Conservation (phyloP, 192 early-diverging fungal genomes). For the Mortierella antarctica region DNA sequence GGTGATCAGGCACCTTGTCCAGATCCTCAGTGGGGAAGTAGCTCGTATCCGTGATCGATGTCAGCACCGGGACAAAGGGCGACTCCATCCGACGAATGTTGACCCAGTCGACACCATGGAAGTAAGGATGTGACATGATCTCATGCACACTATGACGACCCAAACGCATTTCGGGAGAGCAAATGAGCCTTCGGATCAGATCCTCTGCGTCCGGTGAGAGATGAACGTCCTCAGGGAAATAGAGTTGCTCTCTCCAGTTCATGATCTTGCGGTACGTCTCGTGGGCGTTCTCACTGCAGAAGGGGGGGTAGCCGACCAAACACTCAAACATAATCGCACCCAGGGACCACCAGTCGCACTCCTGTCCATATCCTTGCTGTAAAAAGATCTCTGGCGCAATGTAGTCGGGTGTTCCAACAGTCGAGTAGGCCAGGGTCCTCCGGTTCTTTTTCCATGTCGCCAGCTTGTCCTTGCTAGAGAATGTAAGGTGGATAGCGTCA, state of each 20-base stretch:
- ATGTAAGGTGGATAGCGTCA: conserved; percentile 92
- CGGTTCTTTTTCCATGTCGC: conserved; percentile 99
- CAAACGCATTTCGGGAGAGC: conserved; percentile 87
- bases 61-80: conserved; percentile 92
- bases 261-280: conserved; percentile 99
- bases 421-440: conserved; percentile 94
- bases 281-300: conserved; percentile 94
- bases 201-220: conserved; percentile 93
- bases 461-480: conserved; percentile 93
- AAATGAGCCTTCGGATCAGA: conserved; percentile 91
- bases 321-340: conserved; percentile 99
- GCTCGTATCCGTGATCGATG: conserved; percentile 96
- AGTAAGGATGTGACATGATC: conserved; percentile 95
- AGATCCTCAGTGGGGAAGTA: conserved; percentile 98
- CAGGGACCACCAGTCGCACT: conserved; percentile 99
- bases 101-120: conserved; percentile 93
- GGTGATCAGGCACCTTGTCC: conserved; percentile 73
- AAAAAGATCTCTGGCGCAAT: conserved; percentile 97
- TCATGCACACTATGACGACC: conserved; percentile 81
- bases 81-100: conserved; percentile 84
- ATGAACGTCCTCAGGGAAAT: conserved; percentile 94
- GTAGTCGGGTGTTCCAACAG: conserved; percentile 96
- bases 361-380: conserved; percentile 95
- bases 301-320: conserved; percentile 97
- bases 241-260: conserved; percentile 91